phyloP scores from a whole-genome alignment of 148 eudicot species.

The Rhododendron vialii region DNA sequence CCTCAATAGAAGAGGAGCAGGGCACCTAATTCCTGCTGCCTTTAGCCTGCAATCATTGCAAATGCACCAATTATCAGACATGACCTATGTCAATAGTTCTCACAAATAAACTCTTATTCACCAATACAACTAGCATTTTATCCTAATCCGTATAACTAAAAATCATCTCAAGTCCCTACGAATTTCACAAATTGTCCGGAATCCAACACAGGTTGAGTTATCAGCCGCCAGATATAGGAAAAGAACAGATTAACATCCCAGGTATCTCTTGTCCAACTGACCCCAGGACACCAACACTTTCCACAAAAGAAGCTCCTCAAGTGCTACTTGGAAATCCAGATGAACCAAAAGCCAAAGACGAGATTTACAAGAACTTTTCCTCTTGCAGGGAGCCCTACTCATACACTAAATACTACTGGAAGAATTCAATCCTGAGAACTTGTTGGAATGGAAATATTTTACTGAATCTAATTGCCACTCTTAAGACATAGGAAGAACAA shows the following conservation, averaged over 20 bases:
- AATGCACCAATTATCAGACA: background rate
- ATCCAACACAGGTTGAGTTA: background rate
- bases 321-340: background rate
- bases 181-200: background rate
- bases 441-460: background rate
- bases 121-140: background rate
- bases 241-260: background rate
- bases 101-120: background rate
- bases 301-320: background rate
- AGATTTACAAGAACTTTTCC: background rate
- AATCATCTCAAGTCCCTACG: background rate
- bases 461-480: background rate
- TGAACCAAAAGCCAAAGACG: background rate
- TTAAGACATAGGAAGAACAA: background rate
- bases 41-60: conserved; percentile 58
- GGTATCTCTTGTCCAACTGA: background rate
- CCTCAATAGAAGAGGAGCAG: conserved; percentile 63
- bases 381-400: background rate
- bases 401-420: background rate
- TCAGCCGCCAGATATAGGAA: background rate
- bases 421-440: background rate
- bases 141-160: background rate
- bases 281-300: background rate
- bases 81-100: background rate
- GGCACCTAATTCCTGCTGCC: conserved; percentile 94